Percentiles rank a stretch among this genome's conserved stretches.
These are phyloP conservation scores for Boletus tomentosulus DNA, from an alignment of 768 basidiomycete genomes.

Conservation along the genomic window DNA sequence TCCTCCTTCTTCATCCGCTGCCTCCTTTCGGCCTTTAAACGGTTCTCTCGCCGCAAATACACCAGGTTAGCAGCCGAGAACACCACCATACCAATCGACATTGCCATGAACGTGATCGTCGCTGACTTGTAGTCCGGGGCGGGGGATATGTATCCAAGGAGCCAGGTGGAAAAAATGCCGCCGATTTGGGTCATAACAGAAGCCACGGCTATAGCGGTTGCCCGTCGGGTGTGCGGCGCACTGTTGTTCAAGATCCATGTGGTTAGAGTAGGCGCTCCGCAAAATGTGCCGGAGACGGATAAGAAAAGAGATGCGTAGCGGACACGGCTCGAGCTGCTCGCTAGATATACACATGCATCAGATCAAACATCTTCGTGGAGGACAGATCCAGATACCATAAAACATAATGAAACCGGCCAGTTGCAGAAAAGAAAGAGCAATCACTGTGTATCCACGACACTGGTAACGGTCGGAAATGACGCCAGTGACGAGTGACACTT, in stretches of 20 bases:
- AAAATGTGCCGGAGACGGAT: slow-evolving; percentile 47
- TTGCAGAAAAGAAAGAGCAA: slow-evolving; percentile 41
- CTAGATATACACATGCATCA: slow-evolving; percentile 6
- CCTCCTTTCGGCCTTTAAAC: slow-evolving; percentile 39
- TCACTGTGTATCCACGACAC: slow-evolving; percentile 45
- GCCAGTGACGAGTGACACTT: slow-evolving; percentile 36
- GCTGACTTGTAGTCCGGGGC: slow-evolving; percentile 48
- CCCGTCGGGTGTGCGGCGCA: slow-evolving; percentile 51
- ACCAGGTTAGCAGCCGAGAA: slow-evolving; percentile 35
- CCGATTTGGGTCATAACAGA: slow-evolving; percentile 44
- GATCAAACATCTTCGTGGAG: no score
- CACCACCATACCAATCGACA: slow-evolving; percentile 38
- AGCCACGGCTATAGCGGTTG: slow-evolving; percentile 52
- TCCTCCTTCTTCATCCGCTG: slow-evolving; percentile 28
- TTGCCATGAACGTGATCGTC: slow-evolving; percentile 33
- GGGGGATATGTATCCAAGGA: slow-evolving; percentile 47
- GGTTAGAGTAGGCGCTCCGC: slow-evolving; percentile 44
- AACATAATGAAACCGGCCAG: slow-evolving; percentile 55
- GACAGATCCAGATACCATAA: slow-evolving; percentile 34
- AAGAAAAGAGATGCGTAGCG: slow-evolving; percentile 60
- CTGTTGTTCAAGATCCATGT: slow-evolving; percentile 64
- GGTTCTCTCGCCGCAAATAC: slow-evolving; percentile 43
- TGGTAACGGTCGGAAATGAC: slow-evolving; percentile 51
- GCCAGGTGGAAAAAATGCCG: slow-evolving; percentile 59
- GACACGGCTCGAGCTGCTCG: slow-evolving; percentile 30